These are phyloP conservation scores for Pestalotiopsis sp. DNA, from an alignment of 2,329 filamentous ascomycete genomes.

Conservation along the genomic window DNA sequence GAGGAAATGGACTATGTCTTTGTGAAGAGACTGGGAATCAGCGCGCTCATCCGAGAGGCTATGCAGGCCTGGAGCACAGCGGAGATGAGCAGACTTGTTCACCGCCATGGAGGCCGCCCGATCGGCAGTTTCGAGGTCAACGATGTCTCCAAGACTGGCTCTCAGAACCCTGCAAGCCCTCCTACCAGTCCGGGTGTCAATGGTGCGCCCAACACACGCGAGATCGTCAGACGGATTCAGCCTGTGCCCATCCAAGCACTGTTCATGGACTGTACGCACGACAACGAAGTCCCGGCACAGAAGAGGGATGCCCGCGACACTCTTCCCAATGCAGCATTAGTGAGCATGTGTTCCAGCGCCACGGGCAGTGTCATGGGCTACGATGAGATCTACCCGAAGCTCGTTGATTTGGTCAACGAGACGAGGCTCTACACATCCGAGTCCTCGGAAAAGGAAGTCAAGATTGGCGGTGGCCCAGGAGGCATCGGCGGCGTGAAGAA, in stretches of 20 bases:
- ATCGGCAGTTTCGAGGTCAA: conserved; percentile 98
- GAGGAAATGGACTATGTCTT: conserved; percentile 97
- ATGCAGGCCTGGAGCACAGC: conserved; percentile 98
- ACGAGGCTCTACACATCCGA: conserved; percentile 80
- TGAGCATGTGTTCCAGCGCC: conserved; percentile 93
- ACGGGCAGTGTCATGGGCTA: conserved; percentile 98
- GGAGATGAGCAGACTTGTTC: conserved; percentile 89
- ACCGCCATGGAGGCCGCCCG: conserved; percentile 88
- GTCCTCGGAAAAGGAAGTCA: conserved; percentile 66
- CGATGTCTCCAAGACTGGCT: conserved; percentile 69
- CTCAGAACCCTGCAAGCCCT: conserved; percentile 36
- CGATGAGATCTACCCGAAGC: conserved; percentile 90
- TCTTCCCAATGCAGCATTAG: conserved; percentile 88
- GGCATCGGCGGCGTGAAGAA: conserved; percentile 93
- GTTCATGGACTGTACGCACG: conserved; percentile 99
- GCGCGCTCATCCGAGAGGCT: conserved; percentile 89
- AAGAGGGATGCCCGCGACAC: conserved; percentile 95
- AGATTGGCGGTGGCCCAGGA: conserved; percentile 70
- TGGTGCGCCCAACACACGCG: conserved; percentile 45
- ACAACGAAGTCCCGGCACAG: conserved; percentile 95
- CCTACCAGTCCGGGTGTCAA: conserved; percentile 27
- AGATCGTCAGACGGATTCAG: conserved; percentile 80
- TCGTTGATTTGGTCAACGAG: conserved; percentile 93
- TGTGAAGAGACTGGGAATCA: conserved; percentile 88
- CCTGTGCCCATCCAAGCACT: conserved; percentile 89